Percentiles rank a stretch among this genome's conserved stretches.
These are phyloP conservation scores for Vanrija pseudolonga DNA, from an alignment of 1,284 basidiomycete species.

Conservation along the genomic window DNA sequence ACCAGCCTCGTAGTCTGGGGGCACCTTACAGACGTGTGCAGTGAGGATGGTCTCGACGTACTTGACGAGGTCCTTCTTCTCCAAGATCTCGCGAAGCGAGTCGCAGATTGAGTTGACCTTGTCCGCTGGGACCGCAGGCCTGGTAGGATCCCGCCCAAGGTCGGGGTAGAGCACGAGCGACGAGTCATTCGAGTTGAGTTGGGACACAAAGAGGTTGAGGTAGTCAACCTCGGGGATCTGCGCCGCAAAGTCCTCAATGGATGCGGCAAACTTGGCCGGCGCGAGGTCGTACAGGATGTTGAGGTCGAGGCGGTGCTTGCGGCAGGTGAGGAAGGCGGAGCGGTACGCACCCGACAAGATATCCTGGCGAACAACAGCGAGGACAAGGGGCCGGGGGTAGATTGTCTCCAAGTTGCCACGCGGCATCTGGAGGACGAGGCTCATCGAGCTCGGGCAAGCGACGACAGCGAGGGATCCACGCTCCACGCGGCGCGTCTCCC, in stretches of 20 bases:
- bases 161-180: conserved; percentile 29
- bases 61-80: conserved; percentile 65
- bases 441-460: conserved; percentile 80
- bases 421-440: conserved; percentile 93
- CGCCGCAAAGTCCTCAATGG: conserved; percentile 66
- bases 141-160: conserved; percentile 15
- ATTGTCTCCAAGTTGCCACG: conserved; percentile 95
- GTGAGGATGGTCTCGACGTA: conserved; percentile 91
- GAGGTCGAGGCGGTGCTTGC: conserved; percentile 90
- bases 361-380: conserved; percentile 72
- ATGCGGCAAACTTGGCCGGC: conserved; percentile 62
- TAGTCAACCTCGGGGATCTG: conserved; percentile 87
- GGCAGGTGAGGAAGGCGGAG: conserved; percentile 82
- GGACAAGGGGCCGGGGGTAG: conserved; percentile 84
- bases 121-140: conserved; percentile 15
- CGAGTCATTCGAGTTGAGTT: conserved; percentile 55
- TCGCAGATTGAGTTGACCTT: conserved; percentile 74
- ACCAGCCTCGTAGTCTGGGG: conserved; percentile 85
- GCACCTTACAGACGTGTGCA: conserved; percentile 85
- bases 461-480: conserved; percentile 80
- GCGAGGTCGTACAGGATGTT: conserved; percentile 82
- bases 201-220: conserved; percentile 87
- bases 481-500: conserved; percentile 76
- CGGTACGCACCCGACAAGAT: conserved; percentile 63
- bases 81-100: conserved; percentile 68